A percentile compares a stretch with the other conserved stretches of the same genome.
phyloP scores from a whole-genome alignment of 345 rosid genomes.

The Arabidopsis suecica region DNA sequence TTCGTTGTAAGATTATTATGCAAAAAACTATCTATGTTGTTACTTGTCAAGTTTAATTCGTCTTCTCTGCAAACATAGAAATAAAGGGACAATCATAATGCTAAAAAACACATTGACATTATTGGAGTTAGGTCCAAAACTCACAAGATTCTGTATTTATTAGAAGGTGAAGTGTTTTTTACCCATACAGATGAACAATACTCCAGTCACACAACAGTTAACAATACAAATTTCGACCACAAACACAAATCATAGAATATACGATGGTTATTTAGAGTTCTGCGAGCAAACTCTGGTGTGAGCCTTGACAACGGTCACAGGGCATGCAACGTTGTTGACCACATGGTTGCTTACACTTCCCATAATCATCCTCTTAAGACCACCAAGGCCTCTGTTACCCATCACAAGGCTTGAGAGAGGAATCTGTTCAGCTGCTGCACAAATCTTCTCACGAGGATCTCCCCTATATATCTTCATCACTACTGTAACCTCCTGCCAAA shows the following conservation, averaged over 20 bases:
- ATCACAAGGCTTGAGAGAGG: conserved; percentile 76
- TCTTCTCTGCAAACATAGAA: too few species aligned
- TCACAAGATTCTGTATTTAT: conserved; percentile 15
- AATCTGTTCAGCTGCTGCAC: conserved; percentile 73
- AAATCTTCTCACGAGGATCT: conserved; percentile 83
- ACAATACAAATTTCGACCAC: conserved; percentile 12
- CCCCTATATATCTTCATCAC: conserved; percentile 85
- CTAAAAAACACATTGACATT: neutral
- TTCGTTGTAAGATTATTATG: neutral
- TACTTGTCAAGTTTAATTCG: too few species aligned
- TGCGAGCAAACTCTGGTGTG: conserved; percentile 30
- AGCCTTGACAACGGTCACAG: conserved; percentile 75
- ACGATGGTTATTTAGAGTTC: neutral
- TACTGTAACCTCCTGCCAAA: conserved; percentile 51
- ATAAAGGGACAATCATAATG: conserved; percentile 3
- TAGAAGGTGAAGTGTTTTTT: conserved; percentile 16
- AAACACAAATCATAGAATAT: conserved; percentile 29
- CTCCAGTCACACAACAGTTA: conserved; percentile 19
- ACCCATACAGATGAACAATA: conserved; percentile 7
- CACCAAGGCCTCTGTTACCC: conserved; percentile 88
- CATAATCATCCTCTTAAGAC: conserved; percentile 73
- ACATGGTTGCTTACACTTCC: conserved; percentile 90
- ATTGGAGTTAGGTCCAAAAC: conserved; percentile 28
- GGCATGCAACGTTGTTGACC: conserved; percentile 72
- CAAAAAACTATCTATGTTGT: neutral